Evolutionary conservation across 495 filamentous ascomycete genomes (phyloP).

Genomic region (Mycothermus thermophilus): DNA sequence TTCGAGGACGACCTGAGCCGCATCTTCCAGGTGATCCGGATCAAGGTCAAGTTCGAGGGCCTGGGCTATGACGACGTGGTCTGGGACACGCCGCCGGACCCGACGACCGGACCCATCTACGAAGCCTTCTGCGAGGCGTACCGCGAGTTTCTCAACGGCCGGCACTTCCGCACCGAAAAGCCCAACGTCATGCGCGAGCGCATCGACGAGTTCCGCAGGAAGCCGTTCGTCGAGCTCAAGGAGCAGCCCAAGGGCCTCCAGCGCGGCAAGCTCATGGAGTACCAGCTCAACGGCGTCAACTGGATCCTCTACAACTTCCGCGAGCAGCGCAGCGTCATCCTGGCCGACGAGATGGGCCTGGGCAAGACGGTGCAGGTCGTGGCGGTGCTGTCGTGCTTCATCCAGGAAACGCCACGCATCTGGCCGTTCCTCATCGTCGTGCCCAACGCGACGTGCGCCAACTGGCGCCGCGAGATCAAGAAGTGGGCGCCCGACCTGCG

Average conservation of each 20-base stretch:
- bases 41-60: slow-evolving; percentile 86
- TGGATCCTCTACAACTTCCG: slow-evolving; percentile 95
- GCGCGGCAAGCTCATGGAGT: slow-evolving; percentile 77
- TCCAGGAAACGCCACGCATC: slow-evolving; percentile 56
- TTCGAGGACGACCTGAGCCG: slow-evolving; percentile 52
- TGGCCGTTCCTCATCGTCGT: slow-evolving; percentile 92
- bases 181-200: slow-evolving; percentile 43
- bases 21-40: slow-evolving; percentile 53
- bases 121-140: slow-evolving; percentile 73
- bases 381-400: slow-evolving; percentile 61
- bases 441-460: slow-evolving; percentile 86
- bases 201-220: slow-evolving; percentile 44
- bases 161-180: slow-evolving; percentile 47
- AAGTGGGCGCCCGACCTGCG: slow-evolving; percentile 76
- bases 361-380: slow-evolving; percentile 97
- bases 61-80: slow-evolving; percentile 83
- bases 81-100: slow-evolving; percentile 73
- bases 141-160: slow-evolving; percentile 64
- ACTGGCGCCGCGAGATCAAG: slow-evolving; percentile 96
- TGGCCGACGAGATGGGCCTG: slow-evolving; percentile 97
- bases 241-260: slow-evolving; percentile 59
- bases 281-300: slow-evolving; percentile 87
- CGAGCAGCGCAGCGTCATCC: slow-evolving; percentile 68
- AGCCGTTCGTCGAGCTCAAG: slow-evolving; percentile 59
- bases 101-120: slow-evolving; percentile 54